A percentile compares a stretch with the other conserved stretches of the same genome.
Evolutionary conservation across 441 rosid species (phyloP).

Genomic region (Codiaeum variegatum): DNA sequence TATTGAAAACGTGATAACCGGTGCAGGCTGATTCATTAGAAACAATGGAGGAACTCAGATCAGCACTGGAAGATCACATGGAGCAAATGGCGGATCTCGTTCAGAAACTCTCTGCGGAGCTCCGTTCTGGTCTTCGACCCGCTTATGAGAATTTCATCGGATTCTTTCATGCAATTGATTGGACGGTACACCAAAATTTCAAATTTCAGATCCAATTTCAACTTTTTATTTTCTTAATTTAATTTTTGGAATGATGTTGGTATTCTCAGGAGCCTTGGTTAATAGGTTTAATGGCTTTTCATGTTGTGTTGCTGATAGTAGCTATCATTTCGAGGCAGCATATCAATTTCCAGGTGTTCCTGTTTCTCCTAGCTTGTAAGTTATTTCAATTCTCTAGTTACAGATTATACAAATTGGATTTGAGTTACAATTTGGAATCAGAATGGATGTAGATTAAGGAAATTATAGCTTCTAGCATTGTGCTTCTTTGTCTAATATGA

Average conservation of each 20-base stretch:
- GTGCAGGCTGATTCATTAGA: background rate
- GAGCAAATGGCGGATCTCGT: conserved; percentile 82
- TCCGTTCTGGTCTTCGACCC: conserved; percentile 72
- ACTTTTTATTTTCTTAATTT: background rate
- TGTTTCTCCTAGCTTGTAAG: conserved; percentile 83
- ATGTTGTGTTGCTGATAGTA: conserved; percentile 50
- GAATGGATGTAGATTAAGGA: no score
- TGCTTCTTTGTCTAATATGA: background rate
- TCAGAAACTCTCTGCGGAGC: conserved; percentile 71
- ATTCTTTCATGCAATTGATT: conserved; percentile 81
- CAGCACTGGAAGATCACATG: conserved; percentile 72
- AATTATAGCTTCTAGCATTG: background rate
- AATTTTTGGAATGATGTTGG: conserved; percentile 35
- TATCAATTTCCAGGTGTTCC: conserved; percentile 74
- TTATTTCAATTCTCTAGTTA: conserved; percentile 7
- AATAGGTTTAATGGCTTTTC: conserved; percentile 59
- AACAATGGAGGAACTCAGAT: conserved; percentile 65
- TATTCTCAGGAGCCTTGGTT: conserved; percentile 55
- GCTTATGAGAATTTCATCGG: conserved; percentile 75
- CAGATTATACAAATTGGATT: background rate
- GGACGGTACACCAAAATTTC: conserved; percentile 54
- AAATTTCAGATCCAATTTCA: background rate
- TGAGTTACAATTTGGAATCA: background rate
- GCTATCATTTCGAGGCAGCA: conserved; percentile 57
- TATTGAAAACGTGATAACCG: background rate